Conservation (phyloP, 1,139 yeast species). For the Suhomyces coccinellae region DNA sequence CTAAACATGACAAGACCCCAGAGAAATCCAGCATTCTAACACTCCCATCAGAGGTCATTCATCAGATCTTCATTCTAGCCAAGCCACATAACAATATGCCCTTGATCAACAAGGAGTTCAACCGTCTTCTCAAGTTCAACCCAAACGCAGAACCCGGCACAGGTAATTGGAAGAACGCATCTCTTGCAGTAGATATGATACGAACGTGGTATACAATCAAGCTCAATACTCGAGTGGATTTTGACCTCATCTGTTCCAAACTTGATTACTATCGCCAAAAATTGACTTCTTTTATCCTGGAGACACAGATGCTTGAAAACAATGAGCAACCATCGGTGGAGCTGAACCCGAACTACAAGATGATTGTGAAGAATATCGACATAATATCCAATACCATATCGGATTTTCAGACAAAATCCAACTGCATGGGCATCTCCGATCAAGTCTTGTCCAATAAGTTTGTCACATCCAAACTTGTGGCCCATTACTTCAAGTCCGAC, state of each 20-base stretch:
- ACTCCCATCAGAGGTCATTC: slow-evolving; percentile 37
- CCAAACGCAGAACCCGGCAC: slow-evolving; percentile 6
- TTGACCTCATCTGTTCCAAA: slow-evolving; percentile 11
- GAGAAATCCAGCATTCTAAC: slow-evolving; percentile 8
- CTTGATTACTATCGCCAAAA: slow-evolving; percentile 13
- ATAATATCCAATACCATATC: slow-evolving; percentile 3
- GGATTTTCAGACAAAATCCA: background rate
- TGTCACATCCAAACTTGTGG: slow-evolving; percentile 5
- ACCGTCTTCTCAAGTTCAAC: slow-evolving; percentile 22
- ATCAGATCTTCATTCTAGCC: slow-evolving; percentile 30
- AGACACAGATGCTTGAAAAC: background rate
- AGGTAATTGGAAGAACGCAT: slow-evolving; percentile 13
- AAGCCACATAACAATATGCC: slow-evolving; percentile 33
- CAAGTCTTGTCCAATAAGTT: slow-evolving; percentile 10
- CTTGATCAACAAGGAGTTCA: slow-evolving; percentile 26
- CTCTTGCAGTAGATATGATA: slow-evolving; percentile 16
- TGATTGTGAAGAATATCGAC: slow-evolving; percentile 3
- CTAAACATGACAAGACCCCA: background rate
- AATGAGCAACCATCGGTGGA: background rate
- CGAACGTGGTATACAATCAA: slow-evolving; percentile 13
- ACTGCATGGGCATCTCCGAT: slow-evolving; percentile 7
- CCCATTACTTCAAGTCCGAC: slow-evolving; percentile 1
- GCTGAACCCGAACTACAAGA: slow-evolving; percentile 2
- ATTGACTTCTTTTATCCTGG: background rate
- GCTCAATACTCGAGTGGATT: slow-evolving; percentile 14